phyloP scores from a whole-genome alignment of 495 filamentous ascomycete genomes.

The Sabuloglossum arenarium region DNA sequence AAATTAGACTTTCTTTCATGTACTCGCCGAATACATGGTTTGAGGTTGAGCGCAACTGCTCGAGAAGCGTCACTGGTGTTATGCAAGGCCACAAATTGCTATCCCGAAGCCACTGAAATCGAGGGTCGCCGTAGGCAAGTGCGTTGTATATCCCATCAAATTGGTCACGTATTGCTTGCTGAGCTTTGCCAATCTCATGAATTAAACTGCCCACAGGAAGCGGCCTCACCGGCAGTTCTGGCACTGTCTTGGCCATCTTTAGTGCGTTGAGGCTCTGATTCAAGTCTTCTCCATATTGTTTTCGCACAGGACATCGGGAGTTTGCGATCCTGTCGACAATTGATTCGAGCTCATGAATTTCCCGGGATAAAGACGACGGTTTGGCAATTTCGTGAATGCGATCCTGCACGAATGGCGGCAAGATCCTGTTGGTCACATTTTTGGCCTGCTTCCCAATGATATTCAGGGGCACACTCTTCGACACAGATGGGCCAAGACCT shows the following conservation, averaged over 20 bases:
- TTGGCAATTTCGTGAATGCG: not conserved
- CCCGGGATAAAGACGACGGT: slow-evolving; percentile 1
- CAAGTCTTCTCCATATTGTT: slow-evolving; percentile 22
- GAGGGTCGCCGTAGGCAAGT: slow-evolving; percentile 15
- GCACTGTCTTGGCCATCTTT: slow-evolving; percentile 10
- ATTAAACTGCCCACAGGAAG: too few species aligned
- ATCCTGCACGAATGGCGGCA: not conserved
- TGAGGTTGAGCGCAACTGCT: slow-evolving; percentile 25
- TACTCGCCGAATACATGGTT: slow-evolving; percentile 13
- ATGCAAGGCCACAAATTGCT: slow-evolving; percentile 31
- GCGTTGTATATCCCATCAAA: slow-evolving; percentile 11
- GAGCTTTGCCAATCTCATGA: slow-evolving; percentile 8
- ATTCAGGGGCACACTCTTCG: not conserved
- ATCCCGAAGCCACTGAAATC: slow-evolving; percentile 24
- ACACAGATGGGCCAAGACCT: not conserved
- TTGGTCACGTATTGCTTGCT: slow-evolving; percentile 2
- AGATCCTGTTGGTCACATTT: not conserved
- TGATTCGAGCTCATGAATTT: slow-evolving; percentile 15
- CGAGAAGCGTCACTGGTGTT: slow-evolving; percentile 27
- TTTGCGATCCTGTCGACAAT: slow-evolving; percentile 15
- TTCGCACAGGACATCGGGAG: slow-evolving; percentile 14
- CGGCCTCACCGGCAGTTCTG: slow-evolving; percentile 9
- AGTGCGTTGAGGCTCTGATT: slow-evolving; percentile 17
- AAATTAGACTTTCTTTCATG: slow-evolving; percentile 25
- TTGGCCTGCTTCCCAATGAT: slow-evolving; percentile 5